Percentiles rank a stretch among this genome's conserved stretches.
Conservation (phyloP, 2,329 filamentous ascomycete genomes). For the Aspergillus carbonarius region DNA sequence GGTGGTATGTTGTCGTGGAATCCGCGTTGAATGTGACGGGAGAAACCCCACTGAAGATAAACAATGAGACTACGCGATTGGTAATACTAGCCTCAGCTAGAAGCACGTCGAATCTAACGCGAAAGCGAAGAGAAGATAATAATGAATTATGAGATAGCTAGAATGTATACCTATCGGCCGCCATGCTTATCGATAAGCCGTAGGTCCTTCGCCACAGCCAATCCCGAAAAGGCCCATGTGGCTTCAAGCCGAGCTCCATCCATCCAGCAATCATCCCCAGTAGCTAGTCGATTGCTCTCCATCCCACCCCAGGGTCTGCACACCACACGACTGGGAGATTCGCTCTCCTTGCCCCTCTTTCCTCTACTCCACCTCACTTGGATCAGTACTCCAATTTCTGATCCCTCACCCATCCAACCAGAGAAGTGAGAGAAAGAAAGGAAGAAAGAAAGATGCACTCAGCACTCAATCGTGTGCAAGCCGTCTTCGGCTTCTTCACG, state of each 20-base stretch:
- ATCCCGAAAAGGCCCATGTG: constrained; percentile 20
- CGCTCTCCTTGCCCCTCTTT: not conserved
- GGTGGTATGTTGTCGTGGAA: too few relatives aligned
- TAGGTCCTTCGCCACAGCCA: not conserved
- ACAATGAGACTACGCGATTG: not conserved
- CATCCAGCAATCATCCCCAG: not conserved
- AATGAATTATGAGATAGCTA: not conserved
- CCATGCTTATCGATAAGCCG: constrained; percentile 19
- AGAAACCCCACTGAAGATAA: not conserved
- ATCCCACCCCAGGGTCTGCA: not conserved
- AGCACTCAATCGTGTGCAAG: constrained; percentile 78
- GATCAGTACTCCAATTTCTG: too few relatives aligned
- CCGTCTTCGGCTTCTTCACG: constrained; percentile 97
- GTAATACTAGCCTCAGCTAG: too few relatives aligned
- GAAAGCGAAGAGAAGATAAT: not conserved
- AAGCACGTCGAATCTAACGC: not conserved
- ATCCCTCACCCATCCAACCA: too few relatives aligned
- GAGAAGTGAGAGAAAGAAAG: not conserved
- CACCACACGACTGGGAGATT: not conserved
- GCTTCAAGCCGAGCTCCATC: constrained; percentile 14
- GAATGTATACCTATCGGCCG: not conserved
- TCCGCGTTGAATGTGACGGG: not conserved
- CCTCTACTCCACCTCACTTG: too few relatives aligned
- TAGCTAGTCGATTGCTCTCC: not conserved
- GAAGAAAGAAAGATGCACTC: constrained; percentile 71